These are phyloP conservation scores for Triticum monococcum DNA, from an alignment of 176 grass and related monocot species.

Conservation along the genomic window DNA sequence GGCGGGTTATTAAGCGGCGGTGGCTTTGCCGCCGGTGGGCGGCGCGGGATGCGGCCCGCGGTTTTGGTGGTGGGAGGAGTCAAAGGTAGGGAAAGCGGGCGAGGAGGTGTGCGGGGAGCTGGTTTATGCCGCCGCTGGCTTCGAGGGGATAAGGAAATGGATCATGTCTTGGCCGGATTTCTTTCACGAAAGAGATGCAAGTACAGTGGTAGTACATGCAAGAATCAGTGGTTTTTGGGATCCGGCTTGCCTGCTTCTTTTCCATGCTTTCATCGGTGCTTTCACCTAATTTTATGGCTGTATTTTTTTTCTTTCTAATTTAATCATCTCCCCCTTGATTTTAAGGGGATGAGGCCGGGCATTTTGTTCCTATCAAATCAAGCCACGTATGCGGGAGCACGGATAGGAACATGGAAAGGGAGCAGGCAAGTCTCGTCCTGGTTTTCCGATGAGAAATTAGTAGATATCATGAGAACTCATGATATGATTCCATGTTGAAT, in stretches of 20 bases:
- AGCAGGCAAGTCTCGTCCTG: too few relatives aligned
- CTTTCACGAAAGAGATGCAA: neutral
- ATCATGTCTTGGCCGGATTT: constrained; percentile 38
- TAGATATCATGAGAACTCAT: too few relatives aligned
- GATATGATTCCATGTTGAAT: too few relatives aligned
- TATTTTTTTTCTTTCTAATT: too few relatives aligned
- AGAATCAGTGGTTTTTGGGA: neutral
- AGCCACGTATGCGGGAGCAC: too few relatives aligned
- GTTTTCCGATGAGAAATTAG: neutral
- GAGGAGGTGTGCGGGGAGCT: neutral
- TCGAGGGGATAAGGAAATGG: constrained; percentile 52
- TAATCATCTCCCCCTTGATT: too few relatives aligned
- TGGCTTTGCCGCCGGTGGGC: constrained; percentile 46
- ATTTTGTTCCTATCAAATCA: too few relatives aligned
- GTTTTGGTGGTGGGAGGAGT: constrained; percentile 36
- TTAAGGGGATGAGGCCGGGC: too few relatives aligned
- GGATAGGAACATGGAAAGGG: too few relatives aligned
- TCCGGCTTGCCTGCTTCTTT: too few relatives aligned
- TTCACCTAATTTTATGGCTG: too few relatives aligned
- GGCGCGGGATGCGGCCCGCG: constrained; percentile 44
- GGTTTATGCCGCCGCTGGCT: constrained; percentile 8
- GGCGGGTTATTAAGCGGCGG: constrained; percentile 24
- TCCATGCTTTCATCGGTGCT: too few relatives aligned
- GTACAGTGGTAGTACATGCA: neutral
- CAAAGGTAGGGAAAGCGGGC: constrained; percentile 5